Percentiles rank a stretch among this genome's conserved stretches.
Evolutionary conservation across 192 early-diverging fungal genomes (phyloP).

Genomic region (Umbelopsis sp.): DNA sequence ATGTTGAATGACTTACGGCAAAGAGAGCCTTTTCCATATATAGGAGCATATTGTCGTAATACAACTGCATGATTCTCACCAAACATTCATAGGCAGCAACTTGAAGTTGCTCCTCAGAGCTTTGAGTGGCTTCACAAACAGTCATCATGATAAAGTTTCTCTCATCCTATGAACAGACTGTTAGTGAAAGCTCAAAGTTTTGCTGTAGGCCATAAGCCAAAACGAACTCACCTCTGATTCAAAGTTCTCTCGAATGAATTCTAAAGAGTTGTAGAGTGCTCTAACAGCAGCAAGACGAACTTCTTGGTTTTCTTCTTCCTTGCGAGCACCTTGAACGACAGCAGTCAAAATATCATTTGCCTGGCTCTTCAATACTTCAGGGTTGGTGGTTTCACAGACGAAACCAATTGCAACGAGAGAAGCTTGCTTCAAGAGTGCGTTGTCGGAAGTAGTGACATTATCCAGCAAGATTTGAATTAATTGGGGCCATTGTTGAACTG

Average conservation of each 20-base stretch:
- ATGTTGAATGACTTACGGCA: constrained; percentile 60
- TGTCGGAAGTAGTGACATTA: constrained; percentile 69
- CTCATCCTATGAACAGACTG: constrained; percentile 60
- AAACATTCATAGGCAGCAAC: constrained; percentile 93
- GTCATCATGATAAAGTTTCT: constrained; percentile 99
- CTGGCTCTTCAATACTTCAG: constrained; percentile 78
- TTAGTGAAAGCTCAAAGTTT: not conserved
- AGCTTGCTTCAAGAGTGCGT: constrained; percentile 72
- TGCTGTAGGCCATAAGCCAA: not conserved
- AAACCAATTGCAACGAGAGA: constrained; percentile 92
- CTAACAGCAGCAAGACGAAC: constrained; percentile 88
- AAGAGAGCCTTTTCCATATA: constrained; percentile 98
- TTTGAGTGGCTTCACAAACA: constrained; percentile 95
- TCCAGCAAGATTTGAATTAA: constrained; percentile 81
- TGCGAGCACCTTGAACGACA: constrained; percentile 92
- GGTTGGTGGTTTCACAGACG: constrained; percentile 88
- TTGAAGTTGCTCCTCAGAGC: constrained; percentile 72
- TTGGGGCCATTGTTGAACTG: constrained; percentile 83
- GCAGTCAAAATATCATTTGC: constrained; percentile 93
- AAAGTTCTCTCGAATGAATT: constrained; percentile 95
- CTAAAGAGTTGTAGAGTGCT: constrained; percentile 93
- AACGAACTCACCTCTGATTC: constrained; percentile 67
- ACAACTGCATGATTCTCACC: constrained; percentile 95
- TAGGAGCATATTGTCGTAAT: constrained; percentile 94
- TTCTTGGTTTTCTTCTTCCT: constrained; percentile 84